Base-by-base conservation (phyloP, 2,329 filamentous ascomycete species). In the Rhynchosporium agropyri region DNA sequence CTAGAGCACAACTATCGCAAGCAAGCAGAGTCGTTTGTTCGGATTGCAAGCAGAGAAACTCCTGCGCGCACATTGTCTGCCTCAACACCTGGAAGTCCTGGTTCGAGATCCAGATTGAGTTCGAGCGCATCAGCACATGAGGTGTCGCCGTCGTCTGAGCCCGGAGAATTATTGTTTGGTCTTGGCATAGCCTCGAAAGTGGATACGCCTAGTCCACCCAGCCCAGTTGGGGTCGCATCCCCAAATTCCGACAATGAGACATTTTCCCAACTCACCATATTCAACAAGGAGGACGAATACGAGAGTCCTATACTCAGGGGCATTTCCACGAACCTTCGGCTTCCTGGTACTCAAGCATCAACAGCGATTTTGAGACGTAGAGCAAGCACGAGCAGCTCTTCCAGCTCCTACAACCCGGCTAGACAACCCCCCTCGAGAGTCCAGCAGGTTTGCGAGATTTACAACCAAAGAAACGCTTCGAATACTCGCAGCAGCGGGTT, bases 1-100 rank as follows among this genome's bases (percentile, higher is more conserved):
- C 62, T 71, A 0, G 68, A 71, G 40, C 62, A 70, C 31, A 68
- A 68, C 15, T 69, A 69, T 43, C 65, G 68, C 13, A 66, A 63
- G 8, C 67, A 71, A 58, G 70, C 68, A 20, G 63, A 70, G 36
- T 56, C 63, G 7, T 68, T 70, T 31, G 60, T 60, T 9, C 61
- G 64, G 9, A 68, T 60, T 20, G 63, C 64, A 10, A 65, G 60
- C 38, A 38, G 51, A 58, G 54, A 51, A 45, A 57, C 36, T 40
- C 43, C 49, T 38, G 36, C 45, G 28, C 26, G 53, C 20, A 38
- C 28, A n/a, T 15, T 36, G 33, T 61, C 36, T 4, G 10, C 4
- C 10, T 43, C 43, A 9, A 20, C 26, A 36, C 33, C 33, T 36
- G 6, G 33, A 36, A 36, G 33, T 36, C 9, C 33, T 36, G 33